A percentile compares a stretch with the other conserved stretches of the same genome.
Conservation (phyloP, 345 rosid species). For the Rhodamnia argentea region DNA sequence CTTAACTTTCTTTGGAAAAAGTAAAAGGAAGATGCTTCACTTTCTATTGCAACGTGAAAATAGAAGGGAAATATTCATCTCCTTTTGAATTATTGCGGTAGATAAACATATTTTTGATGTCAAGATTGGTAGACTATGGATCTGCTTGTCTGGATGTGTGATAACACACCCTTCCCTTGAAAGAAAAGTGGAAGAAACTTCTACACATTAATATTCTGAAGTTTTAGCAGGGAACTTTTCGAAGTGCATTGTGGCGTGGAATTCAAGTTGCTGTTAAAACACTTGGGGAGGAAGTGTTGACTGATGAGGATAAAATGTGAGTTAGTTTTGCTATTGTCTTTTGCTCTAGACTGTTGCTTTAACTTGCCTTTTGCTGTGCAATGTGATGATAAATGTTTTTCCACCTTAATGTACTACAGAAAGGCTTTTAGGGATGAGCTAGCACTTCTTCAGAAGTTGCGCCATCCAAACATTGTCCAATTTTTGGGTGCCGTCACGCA, state of each 20-base stretch:
- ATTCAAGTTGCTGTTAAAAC: constrained; percentile 74
- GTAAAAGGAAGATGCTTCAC: not conserved
- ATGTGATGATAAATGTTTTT: not conserved
- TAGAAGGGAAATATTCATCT: not conserved
- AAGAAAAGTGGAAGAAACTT: not conserved
- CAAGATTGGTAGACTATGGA: not conserved
- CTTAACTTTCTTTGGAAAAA: not conserved
- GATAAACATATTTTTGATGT: not conserved
- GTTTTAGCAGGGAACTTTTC: constrained; percentile 56
- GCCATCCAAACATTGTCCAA: constrained; percentile 85
- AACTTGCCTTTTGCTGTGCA: not conserved
- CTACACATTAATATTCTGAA: not conserved
- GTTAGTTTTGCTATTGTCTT: constrained; percentile 14
- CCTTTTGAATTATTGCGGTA: not conserved
- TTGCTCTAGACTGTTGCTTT: not conserved
- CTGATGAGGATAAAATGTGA: constrained; percentile 71
- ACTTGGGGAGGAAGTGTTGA: constrained; percentile 63
- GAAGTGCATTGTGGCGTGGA: constrained; percentile 80
- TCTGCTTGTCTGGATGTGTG: not conserved
- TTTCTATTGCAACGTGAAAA: not conserved
- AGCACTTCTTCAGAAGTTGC: constrained; percentile 70
- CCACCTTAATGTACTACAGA: constrained; percentile 15
- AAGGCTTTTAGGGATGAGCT: constrained; percentile 82
- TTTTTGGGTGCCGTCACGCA: constrained; percentile 88
- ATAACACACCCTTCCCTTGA: not conserved